These are phyloP conservation scores for Phytophthora meadii DNA, from an alignment of 352 stramenopile species.

Conservation along the genomic window DNA sequence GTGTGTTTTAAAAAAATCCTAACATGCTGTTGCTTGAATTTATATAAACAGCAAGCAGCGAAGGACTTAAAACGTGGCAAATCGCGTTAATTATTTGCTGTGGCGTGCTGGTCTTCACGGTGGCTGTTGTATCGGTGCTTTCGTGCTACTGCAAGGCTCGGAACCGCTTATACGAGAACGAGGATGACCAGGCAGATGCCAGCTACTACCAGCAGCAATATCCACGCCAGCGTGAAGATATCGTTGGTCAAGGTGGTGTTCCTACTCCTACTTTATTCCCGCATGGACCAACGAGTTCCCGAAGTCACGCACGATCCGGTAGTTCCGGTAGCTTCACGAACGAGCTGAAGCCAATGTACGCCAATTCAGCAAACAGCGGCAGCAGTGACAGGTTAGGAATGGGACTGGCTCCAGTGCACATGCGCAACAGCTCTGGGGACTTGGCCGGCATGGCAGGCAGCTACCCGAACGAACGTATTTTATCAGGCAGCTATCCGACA, in stretches of 20 bases:
- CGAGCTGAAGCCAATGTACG: slow-evolving; percentile 40
- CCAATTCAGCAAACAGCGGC: slow-evolving; percentile 32
- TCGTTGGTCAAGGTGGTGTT: slow-evolving; percentile 13
- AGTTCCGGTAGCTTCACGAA: slow-evolving; percentile 35
- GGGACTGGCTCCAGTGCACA: slow-evolving; percentile 34
- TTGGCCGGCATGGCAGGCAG: slow-evolving; percentile 28
- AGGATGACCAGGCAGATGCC: slow-evolving; percentile 47
- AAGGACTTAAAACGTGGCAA: slow-evolving; percentile 56
- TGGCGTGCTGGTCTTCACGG: slow-evolving; percentile 53
- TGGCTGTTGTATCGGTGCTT: slow-evolving; percentile 57
- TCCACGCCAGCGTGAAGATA: slow-evolving; percentile 16
- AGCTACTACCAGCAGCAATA: slow-evolving; percentile 53
- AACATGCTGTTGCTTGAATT: neutral
- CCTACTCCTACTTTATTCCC: slow-evolving; percentile 28
- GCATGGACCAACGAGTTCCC: slow-evolving; percentile 8
- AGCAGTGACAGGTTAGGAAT: slow-evolving; percentile 36
- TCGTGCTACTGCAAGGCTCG: slow-evolving; percentile 68
- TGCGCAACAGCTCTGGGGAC: slow-evolving; percentile 35
- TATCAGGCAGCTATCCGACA: slow-evolving; percentile 31
- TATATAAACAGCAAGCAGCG: slow-evolving; percentile 16
- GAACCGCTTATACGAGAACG: slow-evolving; percentile 57
- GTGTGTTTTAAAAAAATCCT: neutral
- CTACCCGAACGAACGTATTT: slow-evolving; percentile 33
- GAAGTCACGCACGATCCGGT: slow-evolving; percentile 14
- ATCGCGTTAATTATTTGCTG: slow-evolving; percentile 70